phyloP scores from a whole-genome alignment of 805 yeast genomes.

The Cephaloascus fragrans region DNA sequence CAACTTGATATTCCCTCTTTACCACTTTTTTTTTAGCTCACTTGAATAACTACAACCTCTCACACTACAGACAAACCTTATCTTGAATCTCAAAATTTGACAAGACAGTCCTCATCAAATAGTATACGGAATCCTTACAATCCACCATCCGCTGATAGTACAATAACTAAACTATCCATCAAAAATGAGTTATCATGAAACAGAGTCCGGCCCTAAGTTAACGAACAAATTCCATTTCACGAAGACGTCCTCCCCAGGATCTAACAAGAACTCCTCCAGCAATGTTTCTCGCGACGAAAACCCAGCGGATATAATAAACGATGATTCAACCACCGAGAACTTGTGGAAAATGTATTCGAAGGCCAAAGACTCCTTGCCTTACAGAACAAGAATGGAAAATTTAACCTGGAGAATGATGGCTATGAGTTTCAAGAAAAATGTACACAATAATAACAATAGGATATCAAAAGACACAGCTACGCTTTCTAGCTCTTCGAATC shows the following conservation, averaged over 20 bases:
- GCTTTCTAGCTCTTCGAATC: not conserved
- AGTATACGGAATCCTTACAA: no score
- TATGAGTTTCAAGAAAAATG: constrained; percentile 20
- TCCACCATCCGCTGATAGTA: no score
- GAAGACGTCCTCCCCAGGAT: not conserved
- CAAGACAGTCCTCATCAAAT: no score
- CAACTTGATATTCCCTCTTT: no score
- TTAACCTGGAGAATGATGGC: constrained; percentile 84
- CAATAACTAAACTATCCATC: no score
- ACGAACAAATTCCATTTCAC: not conserved
- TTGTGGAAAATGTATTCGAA: constrained; percentile 77
- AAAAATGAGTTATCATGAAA: not conserved
- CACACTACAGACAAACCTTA: no score
- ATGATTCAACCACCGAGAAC: constrained; percentile 9
- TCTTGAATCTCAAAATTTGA: no score
- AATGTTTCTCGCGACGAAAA: not conserved
- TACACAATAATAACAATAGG: not conserved
- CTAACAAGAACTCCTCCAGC: not conserved
- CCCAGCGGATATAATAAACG: constrained; percentile 1
- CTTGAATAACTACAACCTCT: no score
- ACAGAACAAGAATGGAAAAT: constrained; percentile 71
- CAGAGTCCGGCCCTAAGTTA: not conserved
- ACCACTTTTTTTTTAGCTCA: no score
- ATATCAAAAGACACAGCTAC: not conserved
- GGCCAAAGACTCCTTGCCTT: constrained; percentile 68